Conservation (phyloP, 495 filamentous ascomycete genomes). For the Aspergillus diversus region DNA sequence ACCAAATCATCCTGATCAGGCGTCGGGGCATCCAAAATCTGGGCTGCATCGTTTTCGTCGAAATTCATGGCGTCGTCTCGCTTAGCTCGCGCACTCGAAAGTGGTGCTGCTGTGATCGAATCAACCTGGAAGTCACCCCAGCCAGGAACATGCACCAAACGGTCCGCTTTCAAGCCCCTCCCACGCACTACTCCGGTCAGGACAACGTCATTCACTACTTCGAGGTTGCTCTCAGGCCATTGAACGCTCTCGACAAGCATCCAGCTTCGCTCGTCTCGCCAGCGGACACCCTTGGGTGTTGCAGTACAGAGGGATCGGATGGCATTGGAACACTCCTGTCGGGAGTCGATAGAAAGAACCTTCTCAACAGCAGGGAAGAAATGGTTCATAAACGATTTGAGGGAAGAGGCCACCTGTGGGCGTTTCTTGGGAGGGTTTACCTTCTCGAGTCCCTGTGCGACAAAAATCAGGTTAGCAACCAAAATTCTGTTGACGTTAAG, state of each 20-base stretch:
- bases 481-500: not conserved
- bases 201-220: conserved; percentile 58
- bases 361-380: conserved; percentile 91
- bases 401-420: conserved; percentile 71
- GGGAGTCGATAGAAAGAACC: conserved; percentile 79
- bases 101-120: conserved; percentile 75
- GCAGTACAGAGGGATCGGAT: conserved; percentile 88
- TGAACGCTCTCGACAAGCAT: conserved; percentile 84
- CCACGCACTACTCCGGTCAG: conserved; percentile 89
- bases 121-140: conserved; percentile 96
- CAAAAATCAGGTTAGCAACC: not conserved
- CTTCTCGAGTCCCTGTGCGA: conserved; percentile 60
- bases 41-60: conserved; percentile 55
- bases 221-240: conserved; percentile 59
- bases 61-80: conserved; percentile 70
- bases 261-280: conserved; percentile 94
- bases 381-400: conserved; percentile 88
- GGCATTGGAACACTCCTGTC: conserved; percentile 86
- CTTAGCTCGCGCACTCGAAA: conserved; percentile 55
- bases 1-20: conserved; percentile 80
- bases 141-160: conserved; percentile 87
- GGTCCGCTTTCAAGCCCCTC: conserved; percentile 82
- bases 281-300: conserved; percentile 86
- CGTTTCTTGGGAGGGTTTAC: conserved; percentile 78
- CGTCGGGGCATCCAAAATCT: conserved; percentile 68